These are phyloP conservation scores for Podospora fimiseda DNA, from an alignment of 495 filamentous ascomycete genomes.

Conservation along the genomic window DNA sequence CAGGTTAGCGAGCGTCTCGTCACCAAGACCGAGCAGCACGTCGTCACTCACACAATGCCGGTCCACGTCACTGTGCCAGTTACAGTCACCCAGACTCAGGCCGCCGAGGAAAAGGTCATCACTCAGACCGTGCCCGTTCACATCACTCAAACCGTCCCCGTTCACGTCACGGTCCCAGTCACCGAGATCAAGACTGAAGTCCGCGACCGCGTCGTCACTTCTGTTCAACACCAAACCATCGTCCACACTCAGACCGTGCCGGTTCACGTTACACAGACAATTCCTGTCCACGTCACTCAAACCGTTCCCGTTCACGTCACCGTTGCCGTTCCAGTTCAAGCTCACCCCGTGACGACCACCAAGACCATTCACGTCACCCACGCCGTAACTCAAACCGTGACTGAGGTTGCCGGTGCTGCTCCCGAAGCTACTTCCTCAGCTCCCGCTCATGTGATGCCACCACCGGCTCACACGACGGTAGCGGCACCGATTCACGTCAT, in stretches of 20 bases:
- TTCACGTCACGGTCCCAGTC: slow-evolving; percentile 3
- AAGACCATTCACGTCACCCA: not conserved
- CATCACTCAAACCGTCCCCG: slow-evolving; percentile 1
- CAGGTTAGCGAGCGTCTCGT: slow-evolving; percentile 2
- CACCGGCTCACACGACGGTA: not conserved
- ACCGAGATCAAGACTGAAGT: slow-evolving; percentile 1
- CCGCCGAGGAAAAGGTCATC: not conserved
- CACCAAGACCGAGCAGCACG: not conserved
- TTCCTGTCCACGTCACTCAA: not conserved
- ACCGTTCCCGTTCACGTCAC: slow-evolving; percentile 1
- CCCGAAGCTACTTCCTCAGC: not conserved
- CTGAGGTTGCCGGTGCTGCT: not conserved
- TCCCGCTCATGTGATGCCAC: not conserved
- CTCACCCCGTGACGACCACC: slow-evolving; percentile 1
- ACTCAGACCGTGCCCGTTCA: slow-evolving; percentile 3
- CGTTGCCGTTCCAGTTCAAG: not conserved
- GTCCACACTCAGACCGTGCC: not conserved
- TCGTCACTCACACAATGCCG: not conserved
- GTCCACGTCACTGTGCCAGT: slow-evolving; percentile 3
- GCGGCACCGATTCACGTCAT: no score
- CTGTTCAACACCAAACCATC: slow-evolving; percentile 1
- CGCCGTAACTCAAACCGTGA: not conserved
- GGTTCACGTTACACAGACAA: no score
- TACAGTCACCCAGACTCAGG: not conserved
- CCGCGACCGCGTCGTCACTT: not conserved